Percentiles rank a stretch among this genome's conserved stretches.
These are phyloP conservation scores for Tuber melanosporum DNA, from an alignment of 495 filamentous ascomycete genomes.

Conservation along the genomic window DNA sequence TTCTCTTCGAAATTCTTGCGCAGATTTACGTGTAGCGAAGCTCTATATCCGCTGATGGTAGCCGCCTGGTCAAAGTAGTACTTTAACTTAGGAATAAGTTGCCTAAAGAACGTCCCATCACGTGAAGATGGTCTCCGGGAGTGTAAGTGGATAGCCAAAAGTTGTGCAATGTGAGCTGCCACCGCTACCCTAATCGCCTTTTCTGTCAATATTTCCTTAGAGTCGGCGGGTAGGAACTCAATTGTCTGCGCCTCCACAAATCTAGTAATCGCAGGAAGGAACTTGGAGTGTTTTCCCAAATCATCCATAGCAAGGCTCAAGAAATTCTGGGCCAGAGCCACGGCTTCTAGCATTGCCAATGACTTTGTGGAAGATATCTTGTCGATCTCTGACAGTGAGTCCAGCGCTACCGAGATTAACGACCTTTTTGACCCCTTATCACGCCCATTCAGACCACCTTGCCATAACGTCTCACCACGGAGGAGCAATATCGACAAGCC, in stretches of 20 bases:
- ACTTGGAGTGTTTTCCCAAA: slow-evolving; percentile 63
- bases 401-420: slow-evolving; percentile 67
- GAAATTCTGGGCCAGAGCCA: slow-evolving; percentile 75
- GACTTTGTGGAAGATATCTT: slow-evolving; percentile 55
- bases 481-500: slow-evolving; percentile 92
- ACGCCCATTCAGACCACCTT: slow-evolving; percentile 52
- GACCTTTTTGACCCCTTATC: slow-evolving; percentile 51
- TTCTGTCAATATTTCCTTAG: slow-evolving; percentile 47
- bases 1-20: slow-evolving; percentile 73
- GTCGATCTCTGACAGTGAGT: slow-evolving; percentile 62
- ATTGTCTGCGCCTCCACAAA: slow-evolving; percentile 60
- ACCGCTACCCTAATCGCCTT: slow-evolving; percentile 59
- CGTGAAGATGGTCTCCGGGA: slow-evolving; percentile 67
- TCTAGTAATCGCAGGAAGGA: slow-evolving; percentile 61
- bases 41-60: slow-evolving; percentile 67
- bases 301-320: slow-evolving; percentile 86
- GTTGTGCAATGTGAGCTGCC: slow-evolving; percentile 73
- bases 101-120: slow-evolving; percentile 55
- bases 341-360: slow-evolving; percentile 74
- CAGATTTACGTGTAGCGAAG: slow-evolving; percentile 75
- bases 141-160: slow-evolving; percentile 87
- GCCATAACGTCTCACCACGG: slow-evolving; percentile 74
- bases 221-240: slow-evolving; percentile 46
- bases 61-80: slow-evolving; percentile 73
- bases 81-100: slow-evolving; percentile 63